Base-by-base conservation (phyloP, 768 basidiomycete genomes). In the Mycena alexandri region DNA sequence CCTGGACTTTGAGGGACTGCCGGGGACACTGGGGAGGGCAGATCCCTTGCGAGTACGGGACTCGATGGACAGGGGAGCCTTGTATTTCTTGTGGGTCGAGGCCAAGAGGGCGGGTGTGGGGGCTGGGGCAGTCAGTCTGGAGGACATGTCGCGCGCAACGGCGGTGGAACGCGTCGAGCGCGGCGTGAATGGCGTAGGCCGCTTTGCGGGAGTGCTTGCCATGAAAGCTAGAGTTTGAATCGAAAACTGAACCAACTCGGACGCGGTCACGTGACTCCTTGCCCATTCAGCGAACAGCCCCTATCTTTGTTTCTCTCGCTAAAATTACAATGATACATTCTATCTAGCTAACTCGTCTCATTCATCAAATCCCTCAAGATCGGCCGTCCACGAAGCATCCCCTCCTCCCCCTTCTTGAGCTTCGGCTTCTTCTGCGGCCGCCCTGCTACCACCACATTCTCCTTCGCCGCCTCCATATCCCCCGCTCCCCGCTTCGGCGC, bases 1-100 rank as follows among this genome's bases (percentile, higher is more conserved):
- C 9, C 72, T 70, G 16, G 78, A 71, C 66, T 77, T 79, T 14
- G 73, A 62, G 4, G 74, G 65, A 25, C 62, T 73, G 33, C 68
- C 66, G 3, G 68, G 65, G 2, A 70, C 69, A 34, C 24, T 56
- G 13, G 67, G 59, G 12, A 70, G 71, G 22, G 66, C 43, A 4
- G 65, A n/a, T 1, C 36, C 62, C 34, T 71, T 71, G 19, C 66
- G 66, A 12, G 78, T 54, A 29, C 80, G 76, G 24, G 79, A 77
- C 71, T 83, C 86, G 61, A 72, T 73, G 16, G 90, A 90, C 17
- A 92, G 76, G 0, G 86, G 73, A 0, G 90, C 87, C 73, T 90
- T 92, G 80, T 90, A 91, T 75, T 90, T 90, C 82, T 89, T 91
- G 72, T 85, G 78, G 10, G 88, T 85, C 2, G 81, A 79, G 53